Evolutionary conservation across 805 yeast genomes (phyloP).

Genomic region (Saccharomyces mikatae): DNA sequence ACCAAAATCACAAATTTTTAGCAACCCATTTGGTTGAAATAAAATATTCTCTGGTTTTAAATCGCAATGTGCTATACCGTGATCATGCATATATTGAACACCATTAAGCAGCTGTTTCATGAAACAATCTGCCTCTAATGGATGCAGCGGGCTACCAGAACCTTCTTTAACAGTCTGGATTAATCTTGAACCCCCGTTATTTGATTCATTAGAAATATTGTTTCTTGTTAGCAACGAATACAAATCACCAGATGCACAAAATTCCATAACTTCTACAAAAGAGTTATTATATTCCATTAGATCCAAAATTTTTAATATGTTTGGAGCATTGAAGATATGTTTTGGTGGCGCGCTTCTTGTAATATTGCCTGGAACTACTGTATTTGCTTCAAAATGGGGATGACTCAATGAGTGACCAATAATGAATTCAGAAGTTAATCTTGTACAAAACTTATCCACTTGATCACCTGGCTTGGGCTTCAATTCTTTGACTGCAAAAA

Average conservation of each 20-base stretch:
- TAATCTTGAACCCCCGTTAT: not conserved
- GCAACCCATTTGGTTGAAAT: conserved; percentile 55
- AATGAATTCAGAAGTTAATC: conserved; percentile 82
- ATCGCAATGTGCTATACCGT: conserved; percentile 92
- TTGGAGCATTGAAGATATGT: conserved; percentile 39
- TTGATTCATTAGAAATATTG: not conserved
- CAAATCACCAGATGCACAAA: conserved; percentile 77
- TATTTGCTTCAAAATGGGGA: conserved; percentile 2
- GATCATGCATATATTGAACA: conserved; percentile 74
- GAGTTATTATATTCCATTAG: conserved; percentile 65
- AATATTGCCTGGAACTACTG: conserved; percentile 1
- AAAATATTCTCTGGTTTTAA: conserved; percentile 82
- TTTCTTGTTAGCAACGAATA: conserved; percentile 48
- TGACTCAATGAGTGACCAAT: conserved; percentile 68
- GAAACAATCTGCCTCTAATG: conserved; percentile 76
- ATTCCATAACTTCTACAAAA: conserved; percentile 88
- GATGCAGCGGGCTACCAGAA: conserved; percentile 44
- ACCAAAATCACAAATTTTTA: conserved; percentile 80
- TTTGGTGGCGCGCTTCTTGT: not conserved
- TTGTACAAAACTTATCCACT: conserved; percentile 83
- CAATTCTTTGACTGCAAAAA: conserved; percentile 88
- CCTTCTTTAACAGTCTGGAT: conserved; percentile 25
- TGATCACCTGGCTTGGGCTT: conserved; percentile 76
- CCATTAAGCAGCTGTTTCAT: conserved; percentile 82
- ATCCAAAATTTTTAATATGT: conserved; percentile 73